Evolutionary conservation across 495 filamentous ascomycete genomes (phyloP).

Genomic region (Poronia punctata): DNA sequence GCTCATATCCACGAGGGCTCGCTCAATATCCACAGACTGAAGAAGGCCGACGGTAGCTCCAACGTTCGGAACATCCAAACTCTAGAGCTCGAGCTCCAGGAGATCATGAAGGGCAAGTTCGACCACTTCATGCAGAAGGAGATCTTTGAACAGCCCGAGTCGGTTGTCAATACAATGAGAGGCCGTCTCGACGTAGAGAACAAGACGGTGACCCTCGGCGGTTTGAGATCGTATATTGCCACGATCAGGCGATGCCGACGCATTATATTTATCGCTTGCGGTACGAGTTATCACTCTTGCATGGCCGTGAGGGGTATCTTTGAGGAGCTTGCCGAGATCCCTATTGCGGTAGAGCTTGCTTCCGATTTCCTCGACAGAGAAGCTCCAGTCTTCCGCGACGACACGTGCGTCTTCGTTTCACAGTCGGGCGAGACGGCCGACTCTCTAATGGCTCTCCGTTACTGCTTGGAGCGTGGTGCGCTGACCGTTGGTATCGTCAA

Average conservation of each 20-base stretch:
- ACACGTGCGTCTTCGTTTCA: constrained; percentile 97
- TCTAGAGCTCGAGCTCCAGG: constrained; percentile 94
- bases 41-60: constrained; percentile 91
- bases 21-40: constrained; percentile 95
- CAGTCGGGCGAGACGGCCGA: constrained; percentile 99
- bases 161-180: constrained; percentile 98
- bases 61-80: constrained; percentile 98
- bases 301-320: constrained; percentile 98
- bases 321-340: constrained; percentile 96
- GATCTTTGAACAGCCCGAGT: constrained; percentile 99
- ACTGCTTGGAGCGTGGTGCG: constrained; percentile 94
- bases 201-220: constrained; percentile 91
- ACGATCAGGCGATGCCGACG: constrained; percentile 94
- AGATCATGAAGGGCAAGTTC: constrained; percentile 99
- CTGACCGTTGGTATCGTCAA: constrained; percentile 98
- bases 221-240: constrained; percentile 87
- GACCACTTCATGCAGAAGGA: constrained; percentile 99
- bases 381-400: constrained; percentile 98
- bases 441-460: constrained; percentile 91
- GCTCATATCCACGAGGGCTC: constrained; percentile 98
- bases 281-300: constrained; percentile 96
- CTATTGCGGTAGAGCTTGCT: constrained; percentile 91
- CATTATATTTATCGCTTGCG: constrained; percentile 97
- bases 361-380: constrained; percentile 97
- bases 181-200: constrained; percentile 89